These are phyloP conservation scores for Betula pendula DNA, from an alignment of 306 rosid species.

Conservation along the genomic window DNA sequence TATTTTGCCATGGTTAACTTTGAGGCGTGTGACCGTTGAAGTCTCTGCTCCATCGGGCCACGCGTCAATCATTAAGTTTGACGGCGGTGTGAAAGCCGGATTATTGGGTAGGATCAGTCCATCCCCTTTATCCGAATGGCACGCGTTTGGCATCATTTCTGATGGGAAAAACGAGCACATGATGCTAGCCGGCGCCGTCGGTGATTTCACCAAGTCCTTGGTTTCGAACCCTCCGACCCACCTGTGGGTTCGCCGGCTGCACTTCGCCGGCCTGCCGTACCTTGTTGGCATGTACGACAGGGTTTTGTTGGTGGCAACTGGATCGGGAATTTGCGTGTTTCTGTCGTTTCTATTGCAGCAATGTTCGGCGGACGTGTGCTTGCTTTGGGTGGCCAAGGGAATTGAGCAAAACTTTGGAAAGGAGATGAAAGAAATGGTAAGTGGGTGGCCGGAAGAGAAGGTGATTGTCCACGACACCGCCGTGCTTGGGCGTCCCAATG, in stretches of 20 bases:
- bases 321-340: slow-evolving; percentile 74
- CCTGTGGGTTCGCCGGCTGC: slow-evolving; percentile 52
- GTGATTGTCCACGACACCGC: slow-evolving; percentile 65
- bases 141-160: slow-evolving; percentile 71
- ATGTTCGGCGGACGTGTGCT: slow-evolving; percentile 40
- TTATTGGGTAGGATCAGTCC: slow-evolving; percentile 62
- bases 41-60: slow-evolving; percentile 54
- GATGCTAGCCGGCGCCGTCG: slow-evolving; percentile 71
- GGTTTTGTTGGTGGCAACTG: slow-evolving; percentile 66
- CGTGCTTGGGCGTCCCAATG: slow-evolving; percentile 60
- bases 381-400: slow-evolving; percentile 80
- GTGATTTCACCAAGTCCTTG: slow-evolving; percentile 62
- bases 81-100: slow-evolving; percentile 60
- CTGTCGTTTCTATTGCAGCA: slow-evolving; percentile 62
- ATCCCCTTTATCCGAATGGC: slow-evolving; percentile 72
- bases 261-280: slow-evolving; percentile 65
- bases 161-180: slow-evolving; percentile 52
- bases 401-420: slow-evolving; percentile 64
- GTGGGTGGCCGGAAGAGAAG: slow-evolving; percentile 44
- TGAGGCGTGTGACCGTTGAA: slow-evolving; percentile 40
- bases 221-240: slow-evolving; percentile 51
- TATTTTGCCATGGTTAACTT: slow-evolving; percentile 54
- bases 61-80: slow-evolving; percentile 55
- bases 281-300: slow-evolving; percentile 56
- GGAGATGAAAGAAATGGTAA: slow-evolving; percentile 45